Conservation (phyloP, 83 land plant species). For the Picea mariana region DNA sequence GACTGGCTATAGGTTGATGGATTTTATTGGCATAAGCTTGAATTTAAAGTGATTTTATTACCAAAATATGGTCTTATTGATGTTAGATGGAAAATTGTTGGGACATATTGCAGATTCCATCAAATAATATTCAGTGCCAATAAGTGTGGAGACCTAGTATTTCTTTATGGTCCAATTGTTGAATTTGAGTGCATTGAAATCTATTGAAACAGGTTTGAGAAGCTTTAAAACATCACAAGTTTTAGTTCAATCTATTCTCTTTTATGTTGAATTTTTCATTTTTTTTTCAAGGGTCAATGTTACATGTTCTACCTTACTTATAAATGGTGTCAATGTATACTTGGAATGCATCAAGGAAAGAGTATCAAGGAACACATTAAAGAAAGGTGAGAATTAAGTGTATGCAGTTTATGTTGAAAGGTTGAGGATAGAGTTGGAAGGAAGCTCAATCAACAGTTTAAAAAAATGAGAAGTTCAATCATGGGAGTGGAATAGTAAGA, state of each 20-base stretch:
- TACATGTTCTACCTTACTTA: background rate
- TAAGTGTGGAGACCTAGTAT: background rate
- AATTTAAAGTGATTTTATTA: background rate
- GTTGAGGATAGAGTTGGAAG: too few relatives aligned
- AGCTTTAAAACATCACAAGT: background rate
- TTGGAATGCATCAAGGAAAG: background rate
- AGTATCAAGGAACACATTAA: background rate
- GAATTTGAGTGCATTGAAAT: background rate
- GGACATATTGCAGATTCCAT: background rate
- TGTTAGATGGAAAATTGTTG: background rate
- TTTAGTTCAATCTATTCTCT: background rate
- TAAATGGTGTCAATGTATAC: background rate
- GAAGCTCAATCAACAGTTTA: too few relatives aligned
- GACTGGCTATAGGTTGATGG: too few relatives aligned
- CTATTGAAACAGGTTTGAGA: background rate
- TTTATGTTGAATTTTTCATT: background rate
- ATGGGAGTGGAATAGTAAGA: too few relatives aligned
- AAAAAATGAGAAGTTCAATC: too few relatives aligned
- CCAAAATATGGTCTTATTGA: background rate
- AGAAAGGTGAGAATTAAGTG: too few relatives aligned
- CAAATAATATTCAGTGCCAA: background rate
- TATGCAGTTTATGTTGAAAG: too few relatives aligned
- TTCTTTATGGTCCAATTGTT: background rate
- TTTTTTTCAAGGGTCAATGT: background rate
- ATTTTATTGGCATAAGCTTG: background rate